Percentiles rank a stretch among this genome's conserved stretches.
phyloP scores from a whole-genome alignment of 352 stramenopile genomes.

The Globisporangium emineosum region DNA sequence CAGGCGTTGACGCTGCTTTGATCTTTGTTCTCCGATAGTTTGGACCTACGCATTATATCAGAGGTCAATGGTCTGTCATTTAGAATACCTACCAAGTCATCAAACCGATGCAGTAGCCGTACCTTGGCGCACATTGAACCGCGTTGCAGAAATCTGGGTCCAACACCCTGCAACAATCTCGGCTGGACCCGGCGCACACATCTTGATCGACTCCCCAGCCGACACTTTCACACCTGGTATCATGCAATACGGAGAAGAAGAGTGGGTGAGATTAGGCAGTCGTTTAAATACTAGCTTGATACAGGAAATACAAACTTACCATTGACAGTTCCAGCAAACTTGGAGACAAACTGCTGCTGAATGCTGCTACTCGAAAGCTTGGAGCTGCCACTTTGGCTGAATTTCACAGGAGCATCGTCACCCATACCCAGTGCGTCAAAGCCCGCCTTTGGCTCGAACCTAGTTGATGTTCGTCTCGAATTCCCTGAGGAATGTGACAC shows the following conservation, averaged over 20 bases:
- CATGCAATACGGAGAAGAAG: not conserved
- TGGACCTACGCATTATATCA: conserved; percentile 29
- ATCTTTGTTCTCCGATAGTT: conserved; percentile 78
- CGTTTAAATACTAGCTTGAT: not conserved
- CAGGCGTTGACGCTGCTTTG: conserved; percentile 56
- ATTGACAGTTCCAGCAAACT: conserved; percentile 15
- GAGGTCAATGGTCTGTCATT: not conserved
- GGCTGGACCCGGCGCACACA: conserved; percentile 34
- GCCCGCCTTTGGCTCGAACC: conserved; percentile 5
- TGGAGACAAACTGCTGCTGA: conserved; percentile 5
- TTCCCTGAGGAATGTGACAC: not conserved
- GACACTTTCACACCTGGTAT: conserved; percentile 32
- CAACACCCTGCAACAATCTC: conserved; percentile 47
- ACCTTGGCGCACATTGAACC: conserved; percentile 84
- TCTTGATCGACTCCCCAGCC: conserved; percentile 53
- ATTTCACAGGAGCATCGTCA: not conserved
- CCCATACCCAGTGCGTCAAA: not conserved
- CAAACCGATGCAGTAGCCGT: too few relatives aligned
- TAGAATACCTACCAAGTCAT: too few relatives aligned
- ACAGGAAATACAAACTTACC: not conserved
- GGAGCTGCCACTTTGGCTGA: not conserved
- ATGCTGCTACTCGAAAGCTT: conserved; percentile 14
- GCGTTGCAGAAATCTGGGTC: conserved; percentile 59
- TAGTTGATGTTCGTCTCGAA: not conserved
- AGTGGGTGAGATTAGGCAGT: not conserved